phyloP scores from a whole-genome alignment of 495 filamentous ascomycete genomes.

The Aspergillus leporis region DNA sequence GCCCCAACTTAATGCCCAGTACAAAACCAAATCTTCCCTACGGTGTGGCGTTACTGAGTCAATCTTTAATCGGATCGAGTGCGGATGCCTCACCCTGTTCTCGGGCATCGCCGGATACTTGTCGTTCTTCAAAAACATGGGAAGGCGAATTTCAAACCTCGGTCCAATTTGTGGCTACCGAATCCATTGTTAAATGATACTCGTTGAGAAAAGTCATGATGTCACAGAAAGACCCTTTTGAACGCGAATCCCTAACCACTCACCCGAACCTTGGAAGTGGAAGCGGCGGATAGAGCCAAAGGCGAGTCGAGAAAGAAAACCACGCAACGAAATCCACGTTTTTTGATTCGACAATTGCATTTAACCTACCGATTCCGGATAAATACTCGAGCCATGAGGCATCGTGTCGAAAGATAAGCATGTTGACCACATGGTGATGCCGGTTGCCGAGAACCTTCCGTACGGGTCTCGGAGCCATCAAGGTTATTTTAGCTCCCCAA shows the following conservation, averaged over 20 bases:
- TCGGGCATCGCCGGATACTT: background rate
- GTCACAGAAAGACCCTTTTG: conserved; percentile 2
- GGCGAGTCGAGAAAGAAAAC: background rate
- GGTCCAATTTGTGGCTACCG: background rate
- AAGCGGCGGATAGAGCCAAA: conserved; percentile 1
- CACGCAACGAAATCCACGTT: conserved; percentile 4
- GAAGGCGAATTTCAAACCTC: background rate
- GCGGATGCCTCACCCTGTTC: conserved; percentile 2
- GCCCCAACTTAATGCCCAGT: background rate
- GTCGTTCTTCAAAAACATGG: background rate
- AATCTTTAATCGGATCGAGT: background rate
- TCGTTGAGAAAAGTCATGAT: conserved; percentile 9
- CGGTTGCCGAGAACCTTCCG: conserved; percentile 2
- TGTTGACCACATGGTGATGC: background rate
- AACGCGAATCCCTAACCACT: conserved; percentile 8
- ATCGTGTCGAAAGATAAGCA: background rate
- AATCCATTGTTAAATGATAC: background rate
- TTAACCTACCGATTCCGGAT: conserved; percentile 1
- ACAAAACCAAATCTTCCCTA: background rate
- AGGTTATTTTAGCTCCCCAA: background rate
- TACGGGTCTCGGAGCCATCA: background rate
- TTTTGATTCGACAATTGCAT: background rate
- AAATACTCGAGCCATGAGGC: background rate
- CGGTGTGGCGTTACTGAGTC: background rate
- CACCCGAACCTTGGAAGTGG: conserved; percentile 3